Conservation (phyloP, 176 grass and related monocot species). For the Hyparrhenia diplandra region DNA sequence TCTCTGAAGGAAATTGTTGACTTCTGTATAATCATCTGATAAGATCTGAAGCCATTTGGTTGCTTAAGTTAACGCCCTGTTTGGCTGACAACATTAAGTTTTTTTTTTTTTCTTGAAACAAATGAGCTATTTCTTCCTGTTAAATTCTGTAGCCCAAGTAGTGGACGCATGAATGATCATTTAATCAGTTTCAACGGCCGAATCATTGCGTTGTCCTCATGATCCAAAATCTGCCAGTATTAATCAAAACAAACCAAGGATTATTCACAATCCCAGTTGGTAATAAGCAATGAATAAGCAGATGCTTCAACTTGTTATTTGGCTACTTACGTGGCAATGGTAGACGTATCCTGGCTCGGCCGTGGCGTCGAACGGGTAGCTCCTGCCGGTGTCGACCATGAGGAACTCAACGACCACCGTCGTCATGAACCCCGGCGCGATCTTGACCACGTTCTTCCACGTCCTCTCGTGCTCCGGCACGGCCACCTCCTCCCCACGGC, state of each 20-base stretch:
- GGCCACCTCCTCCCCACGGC: constrained; percentile 32
- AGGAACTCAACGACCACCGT: constrained; percentile 59
- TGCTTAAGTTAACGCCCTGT: neutral
- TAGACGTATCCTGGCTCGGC: constrained; percentile 77
- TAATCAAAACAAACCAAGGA: neutral
- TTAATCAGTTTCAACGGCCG: constrained; percentile 42
- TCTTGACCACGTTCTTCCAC: constrained; percentile 83
- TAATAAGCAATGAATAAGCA: neutral
- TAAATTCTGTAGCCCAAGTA: neutral
- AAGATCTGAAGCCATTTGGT: neutral
- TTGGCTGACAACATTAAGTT: neutral
- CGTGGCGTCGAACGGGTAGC: constrained; percentile 73
- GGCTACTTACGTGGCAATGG: constrained; percentile 53
- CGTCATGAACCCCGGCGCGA: constrained; percentile 53
- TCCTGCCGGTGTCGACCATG: constrained; percentile 45
- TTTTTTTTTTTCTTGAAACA: neutral
- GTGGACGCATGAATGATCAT: constrained; percentile 6
- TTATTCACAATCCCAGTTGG: neutral
- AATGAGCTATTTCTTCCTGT: neutral
- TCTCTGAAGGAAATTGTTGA: neutral
- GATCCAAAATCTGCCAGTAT: constrained; percentile 50
- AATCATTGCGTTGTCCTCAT: constrained; percentile 79
- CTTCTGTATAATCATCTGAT: neutral
- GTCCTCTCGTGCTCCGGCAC: constrained; percentile 60
- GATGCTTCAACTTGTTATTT: neutral